Percentiles rank a stretch among this genome's conserved stretches.
Conservation (phyloP, 2,329 filamentous ascomycete genomes). For the Aspergillus transmontanensis region DNA sequence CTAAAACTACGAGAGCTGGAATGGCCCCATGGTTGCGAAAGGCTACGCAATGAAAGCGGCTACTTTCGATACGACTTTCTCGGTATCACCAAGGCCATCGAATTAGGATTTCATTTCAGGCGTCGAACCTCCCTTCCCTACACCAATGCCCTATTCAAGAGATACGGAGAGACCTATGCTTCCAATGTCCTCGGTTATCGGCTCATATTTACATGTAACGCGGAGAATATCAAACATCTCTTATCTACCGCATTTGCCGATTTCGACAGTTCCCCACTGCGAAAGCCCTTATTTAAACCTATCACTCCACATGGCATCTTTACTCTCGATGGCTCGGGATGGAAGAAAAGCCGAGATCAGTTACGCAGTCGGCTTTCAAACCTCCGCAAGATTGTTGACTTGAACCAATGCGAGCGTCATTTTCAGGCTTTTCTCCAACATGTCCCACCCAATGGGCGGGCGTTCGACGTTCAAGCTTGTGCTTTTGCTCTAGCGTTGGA, state of each 20-base stretch:
- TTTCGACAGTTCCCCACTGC: constrained; percentile 14
- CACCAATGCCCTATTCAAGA: constrained; percentile 9
- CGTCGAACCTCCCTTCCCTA: constrained; percentile 1
- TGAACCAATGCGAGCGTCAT: constrained; percentile 6
- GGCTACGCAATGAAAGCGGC: not conserved
- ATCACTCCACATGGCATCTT: constrained; percentile 20
- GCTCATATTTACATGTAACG: constrained; percentile 15
- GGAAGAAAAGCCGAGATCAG: constrained; percentile 12
- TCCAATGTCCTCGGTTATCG: constrained; percentile 13
- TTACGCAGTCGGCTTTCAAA: constrained; percentile 2
- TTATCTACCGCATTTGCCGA: constrained; percentile 12
- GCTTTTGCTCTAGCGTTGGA: constrained; percentile 7
- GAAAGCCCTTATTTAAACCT: constrained; percentile 12
- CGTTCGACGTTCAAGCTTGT: constrained; percentile 4
- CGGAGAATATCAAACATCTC: constrained; percentile 13
- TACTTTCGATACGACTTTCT: not conserved
- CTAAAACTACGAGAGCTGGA: not conserved
- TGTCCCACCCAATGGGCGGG: constrained; percentile 1
- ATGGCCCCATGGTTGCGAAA: constrained; percentile 1
- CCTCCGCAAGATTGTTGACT: constrained; percentile 7
- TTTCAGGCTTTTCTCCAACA: constrained; percentile 12
- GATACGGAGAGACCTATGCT: constrained; percentile 14
- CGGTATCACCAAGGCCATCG: constrained; percentile 3
- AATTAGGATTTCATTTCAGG: constrained; percentile 4
- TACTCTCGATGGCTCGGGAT: constrained; percentile 13